Base-by-base conservation (phyloP, 2,329 filamentous ascomycete species). In the Monosporascus sp. region DNA sequence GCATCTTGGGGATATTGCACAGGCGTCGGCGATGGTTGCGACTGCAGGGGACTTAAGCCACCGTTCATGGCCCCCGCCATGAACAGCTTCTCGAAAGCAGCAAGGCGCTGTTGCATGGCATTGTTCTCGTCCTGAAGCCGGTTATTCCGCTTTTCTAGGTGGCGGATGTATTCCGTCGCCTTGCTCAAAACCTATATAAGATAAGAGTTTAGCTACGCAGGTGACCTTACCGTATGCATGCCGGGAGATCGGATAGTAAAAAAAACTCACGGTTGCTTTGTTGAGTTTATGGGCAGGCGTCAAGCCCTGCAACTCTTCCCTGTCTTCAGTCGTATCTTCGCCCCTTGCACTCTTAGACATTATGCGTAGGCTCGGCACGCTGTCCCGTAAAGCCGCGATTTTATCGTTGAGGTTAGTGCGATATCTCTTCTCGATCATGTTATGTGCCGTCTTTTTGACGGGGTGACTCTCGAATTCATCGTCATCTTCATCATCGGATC, bases 361-460 rank as follows among this genome's bases (percentile, higher is more conserved):
- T 61, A 91, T 89, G 48, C 92, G 84, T 53, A 97, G 75, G 69
- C 89, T 95, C 2, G 93, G 93, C 15, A 97, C 91, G 65, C 90
- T 96, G 69, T 97, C 91, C 62, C 92, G 82, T 56, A 97, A 75
- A 54, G 92, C 91, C 46, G 91, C 88, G 63, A 97, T 97, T 75
- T 97, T 97, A 68, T 97, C 93, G 66, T 97, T 97, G 53, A 97
- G 79, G 65, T 97, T 97, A 51, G 90, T 96, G 63, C 93, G 86
- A 70, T 97, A 97, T 60, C 93, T 80, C 78, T 97, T 97, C 74
- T 97, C 93, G 58, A 97, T 97, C 80, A 97, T 94, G 71, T 97
- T 97, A 72, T 97, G 93, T 2, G 93, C 91, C 35, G 92, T 95
- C 79, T 97, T 97, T 78, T 96, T 97, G 54, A 77, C 65, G 27